Conservation (phyloP, 1,139 yeast genomes). For the Suhomyces taliae region DNA sequence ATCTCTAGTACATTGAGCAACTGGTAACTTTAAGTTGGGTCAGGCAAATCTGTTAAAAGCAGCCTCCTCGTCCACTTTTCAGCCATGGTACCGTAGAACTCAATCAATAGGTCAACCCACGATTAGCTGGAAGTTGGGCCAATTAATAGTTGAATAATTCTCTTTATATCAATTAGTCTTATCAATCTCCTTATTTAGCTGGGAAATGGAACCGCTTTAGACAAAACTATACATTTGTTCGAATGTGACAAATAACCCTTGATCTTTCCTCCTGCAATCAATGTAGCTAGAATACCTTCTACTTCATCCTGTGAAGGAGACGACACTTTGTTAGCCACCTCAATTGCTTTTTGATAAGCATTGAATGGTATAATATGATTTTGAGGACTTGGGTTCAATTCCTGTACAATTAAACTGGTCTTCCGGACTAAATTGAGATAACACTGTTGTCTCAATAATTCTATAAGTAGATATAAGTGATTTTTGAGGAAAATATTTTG, state of each 20-base stretch:
- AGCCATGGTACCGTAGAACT: too few species aligned
- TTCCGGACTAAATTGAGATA: slow-evolving; percentile 53
- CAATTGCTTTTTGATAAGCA: slow-evolving; percentile 50
- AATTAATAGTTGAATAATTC: too few species aligned
- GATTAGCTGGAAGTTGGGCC: too few species aligned
- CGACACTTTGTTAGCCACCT: slow-evolving; percentile 27
- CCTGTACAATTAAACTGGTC: slow-evolving; percentile 38
- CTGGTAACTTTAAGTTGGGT: too few species aligned
- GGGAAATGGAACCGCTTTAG: slow-evolving; percentile 75
- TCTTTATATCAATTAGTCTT: too few species aligned
- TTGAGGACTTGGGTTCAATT: slow-evolving; percentile 23
- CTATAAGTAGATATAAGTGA: slow-evolving; percentile 64
- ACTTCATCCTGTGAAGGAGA: slow-evolving; percentile 44
- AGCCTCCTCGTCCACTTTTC: too few species aligned
- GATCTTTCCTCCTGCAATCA: slow-evolving; percentile 61
- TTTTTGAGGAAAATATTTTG: slow-evolving; percentile 56
- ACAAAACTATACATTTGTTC: slow-evolving; percentile 70
- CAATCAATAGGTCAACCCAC: too few species aligned
- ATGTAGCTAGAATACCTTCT: slow-evolving; percentile 71
- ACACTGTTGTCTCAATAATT: slow-evolving; percentile 52
- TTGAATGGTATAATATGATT: slow-evolving; percentile 47
- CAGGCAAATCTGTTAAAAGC: too few species aligned
- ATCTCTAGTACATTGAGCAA: too few species aligned
- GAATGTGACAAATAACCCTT: slow-evolving; percentile 86
- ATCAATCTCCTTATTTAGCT: not conserved